Conservation (phyloP, 306 rosid genomes). For the Corylus avellana region DNA sequence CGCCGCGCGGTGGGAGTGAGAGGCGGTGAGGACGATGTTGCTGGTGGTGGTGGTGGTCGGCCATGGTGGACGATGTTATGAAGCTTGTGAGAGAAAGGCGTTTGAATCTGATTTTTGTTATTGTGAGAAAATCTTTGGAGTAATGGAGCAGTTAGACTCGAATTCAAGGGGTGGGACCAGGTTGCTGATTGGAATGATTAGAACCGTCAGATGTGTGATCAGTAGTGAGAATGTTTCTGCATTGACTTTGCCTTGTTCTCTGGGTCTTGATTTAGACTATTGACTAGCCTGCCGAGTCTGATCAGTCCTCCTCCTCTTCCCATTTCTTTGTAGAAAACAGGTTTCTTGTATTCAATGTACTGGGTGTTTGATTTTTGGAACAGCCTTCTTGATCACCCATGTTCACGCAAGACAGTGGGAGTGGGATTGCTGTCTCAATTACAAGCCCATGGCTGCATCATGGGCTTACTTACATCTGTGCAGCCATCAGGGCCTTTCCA, state of each 20-base stretch:
- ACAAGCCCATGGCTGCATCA: background rate
- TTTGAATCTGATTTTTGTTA: too few relatives aligned
- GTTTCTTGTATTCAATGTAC: too few relatives aligned
- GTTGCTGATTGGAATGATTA: background rate
- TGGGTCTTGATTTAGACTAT: background rate
- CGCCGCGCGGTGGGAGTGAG: slow-evolving; percentile 60
- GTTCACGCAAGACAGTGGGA: background rate
- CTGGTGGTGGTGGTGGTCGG: slow-evolving; percentile 57
- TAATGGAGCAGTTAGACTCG: background rate
- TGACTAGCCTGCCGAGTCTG: background rate
- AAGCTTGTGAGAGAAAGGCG: background rate
- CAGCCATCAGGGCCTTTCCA: too few relatives aligned
- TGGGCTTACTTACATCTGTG: background rate
- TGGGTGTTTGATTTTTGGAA: background rate
- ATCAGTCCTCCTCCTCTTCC: too few relatives aligned
- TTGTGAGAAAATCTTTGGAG: background rate
- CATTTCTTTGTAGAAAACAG: too few relatives aligned
- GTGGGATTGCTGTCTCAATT: background rate
- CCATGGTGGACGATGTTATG: slow-evolving; percentile 39
- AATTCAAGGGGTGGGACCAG: background rate
- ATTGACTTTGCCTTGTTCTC: background rate
- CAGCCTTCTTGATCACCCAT: background rate
- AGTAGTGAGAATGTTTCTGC: background rate
- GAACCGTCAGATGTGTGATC: background rate
- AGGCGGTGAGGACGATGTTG: slow-evolving; percentile 75